Evolutionary conservation across 2,329 filamentous ascomycete genomes (phyloP), one percentile per base, ranked within the genome.

Genomic region (Diaporthe destruens): DNA sequence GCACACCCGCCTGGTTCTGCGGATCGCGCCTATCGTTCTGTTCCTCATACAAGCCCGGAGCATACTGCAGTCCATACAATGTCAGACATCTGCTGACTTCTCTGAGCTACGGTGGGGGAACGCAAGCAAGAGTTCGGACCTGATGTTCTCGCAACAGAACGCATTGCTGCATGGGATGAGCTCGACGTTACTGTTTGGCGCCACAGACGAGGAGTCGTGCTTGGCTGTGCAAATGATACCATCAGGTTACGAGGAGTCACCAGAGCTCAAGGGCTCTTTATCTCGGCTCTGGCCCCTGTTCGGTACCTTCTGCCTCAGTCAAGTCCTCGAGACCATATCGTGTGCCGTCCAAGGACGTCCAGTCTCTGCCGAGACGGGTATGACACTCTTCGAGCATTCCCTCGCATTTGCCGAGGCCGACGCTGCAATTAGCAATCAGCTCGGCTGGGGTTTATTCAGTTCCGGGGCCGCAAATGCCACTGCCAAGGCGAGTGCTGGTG

Each of bases 381-480:
- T 98, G 94, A 98, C 95, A 0, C 89, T 98, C 2, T 98, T 98
- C 78, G 96, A 99, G 80, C 95, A 98, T 79, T 98, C 95, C 0
- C 86, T 99, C 11, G 96, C 96, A 2, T 99, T 98, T 83, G 94
- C 96, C 14, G 96, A 99, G 82, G 96, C 96, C 11, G 96, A 99
- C 80, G 92, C 94, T 39, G 93, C 95, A 75, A 91, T 98, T 57
- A 92, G 91, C 77, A 93, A 92, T 76, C 93, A 95, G 66, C 88
- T 98, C 18, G 92, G 92, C 16, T 90, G 95, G 81, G 90, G 92
- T 0, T 77, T 90, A 0, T 92, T 93, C 77, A 87, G 71, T 85
- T 85, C 80, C 59, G 79, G 76, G 70, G 76, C 80, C 36, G 75
- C 85, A 1, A 84, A 83, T 25, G 80, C 87, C 69, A 85, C 87